Conservation (phyloP, 2,329 filamentous ascomycete genomes). For the Madurella fahalii region DNA sequence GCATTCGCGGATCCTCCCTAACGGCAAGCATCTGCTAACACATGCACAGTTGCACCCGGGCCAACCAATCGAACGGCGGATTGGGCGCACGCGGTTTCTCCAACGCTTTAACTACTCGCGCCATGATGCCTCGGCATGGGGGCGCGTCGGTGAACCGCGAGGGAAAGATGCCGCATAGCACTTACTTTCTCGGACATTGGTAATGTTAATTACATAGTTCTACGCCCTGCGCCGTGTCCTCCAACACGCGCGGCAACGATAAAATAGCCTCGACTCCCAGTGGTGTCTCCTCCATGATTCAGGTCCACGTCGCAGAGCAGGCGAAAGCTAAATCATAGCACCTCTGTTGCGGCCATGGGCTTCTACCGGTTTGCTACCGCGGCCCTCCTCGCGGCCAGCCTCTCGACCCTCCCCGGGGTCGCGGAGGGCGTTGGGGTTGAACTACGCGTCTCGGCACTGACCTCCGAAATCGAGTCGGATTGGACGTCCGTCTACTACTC, state of each 20-base stretch:
- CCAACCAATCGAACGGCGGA: background rate
- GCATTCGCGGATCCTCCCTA: no score
- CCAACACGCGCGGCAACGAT: background rate
- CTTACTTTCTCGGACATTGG: no score
- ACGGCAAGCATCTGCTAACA: no score
- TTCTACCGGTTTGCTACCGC: background rate
- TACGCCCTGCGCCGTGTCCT: background rate
- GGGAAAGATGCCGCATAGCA: background rate
- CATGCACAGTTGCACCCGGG: no score
- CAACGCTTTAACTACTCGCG: background rate
- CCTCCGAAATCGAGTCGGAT: conserved; percentile 9
- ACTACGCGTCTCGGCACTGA: conserved; percentile 5
- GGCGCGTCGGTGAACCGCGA: conserved; percentile 4
- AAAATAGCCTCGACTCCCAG: no score
- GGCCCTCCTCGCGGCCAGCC: background rate
- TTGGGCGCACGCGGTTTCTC: conserved; percentile 1
- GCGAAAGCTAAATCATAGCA: background rate
- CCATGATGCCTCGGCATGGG: background rate
- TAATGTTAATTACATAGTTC: no score
- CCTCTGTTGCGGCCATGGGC: background rate
- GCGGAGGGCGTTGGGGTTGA: conserved; percentile 2
- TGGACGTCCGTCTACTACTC: conserved; percentile 15
- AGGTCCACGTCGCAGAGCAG: no score
- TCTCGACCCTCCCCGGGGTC: background rate
- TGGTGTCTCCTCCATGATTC: no score